phyloP scores from a whole-genome alignment of 2,329 filamentous ascomycete species.

The Alternaria infectoria region DNA sequence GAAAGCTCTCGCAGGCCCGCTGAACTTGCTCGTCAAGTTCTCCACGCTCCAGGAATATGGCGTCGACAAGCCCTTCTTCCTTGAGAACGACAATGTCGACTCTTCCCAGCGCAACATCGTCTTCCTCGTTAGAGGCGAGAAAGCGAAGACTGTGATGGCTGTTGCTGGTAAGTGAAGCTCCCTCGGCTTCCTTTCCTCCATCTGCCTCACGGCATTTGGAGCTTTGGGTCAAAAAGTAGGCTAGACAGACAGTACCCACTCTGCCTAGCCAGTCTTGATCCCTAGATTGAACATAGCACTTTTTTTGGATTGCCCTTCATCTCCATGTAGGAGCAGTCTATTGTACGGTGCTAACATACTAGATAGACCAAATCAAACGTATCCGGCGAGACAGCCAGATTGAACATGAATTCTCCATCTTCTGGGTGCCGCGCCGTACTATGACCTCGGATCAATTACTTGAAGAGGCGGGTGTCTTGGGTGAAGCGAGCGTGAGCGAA shows the following conservation, averaged over 20 bases:
- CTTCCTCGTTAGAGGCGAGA: conserved; percentile 91
- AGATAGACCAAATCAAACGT: conserved; percentile 84
- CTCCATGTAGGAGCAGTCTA: conserved; percentile 32
- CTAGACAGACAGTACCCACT: conserved; percentile 61
- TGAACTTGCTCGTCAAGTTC: conserved; percentile 93
- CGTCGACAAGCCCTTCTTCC: conserved; percentile 94
- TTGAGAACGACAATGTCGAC: conserved; percentile 95
- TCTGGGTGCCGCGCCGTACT: conserved; percentile 93
- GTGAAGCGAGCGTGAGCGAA: conserved; percentile 88
- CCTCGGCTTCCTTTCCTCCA: conserved; percentile 4
- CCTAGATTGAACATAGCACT: conserved; percentile 55
- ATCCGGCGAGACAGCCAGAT: conserved; percentile 86
- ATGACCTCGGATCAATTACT: conserved; percentile 89
- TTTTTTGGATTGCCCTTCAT: conserved; percentile 35
- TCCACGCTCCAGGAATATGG: conserved; percentile 96
- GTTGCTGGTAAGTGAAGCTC: conserved; percentile 75
- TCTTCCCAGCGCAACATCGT: conserved; percentile 93
- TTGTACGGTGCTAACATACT: conserved; percentile 56
- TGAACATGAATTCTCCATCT: conserved; percentile 94
- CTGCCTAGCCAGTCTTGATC: conserved; percentile 64
- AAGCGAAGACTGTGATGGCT: conserved; percentile 78
- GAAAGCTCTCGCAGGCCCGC: conserved; percentile 83
- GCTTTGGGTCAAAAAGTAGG: conserved; percentile 65
- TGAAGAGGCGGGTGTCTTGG: conserved; percentile 90
- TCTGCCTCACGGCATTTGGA: neutral